Percentiles rank a stretch among this genome's conserved stretches.
Conservation (phyloP, 257 asterid species). For the Nyctanthes arbortristis region DNA sequence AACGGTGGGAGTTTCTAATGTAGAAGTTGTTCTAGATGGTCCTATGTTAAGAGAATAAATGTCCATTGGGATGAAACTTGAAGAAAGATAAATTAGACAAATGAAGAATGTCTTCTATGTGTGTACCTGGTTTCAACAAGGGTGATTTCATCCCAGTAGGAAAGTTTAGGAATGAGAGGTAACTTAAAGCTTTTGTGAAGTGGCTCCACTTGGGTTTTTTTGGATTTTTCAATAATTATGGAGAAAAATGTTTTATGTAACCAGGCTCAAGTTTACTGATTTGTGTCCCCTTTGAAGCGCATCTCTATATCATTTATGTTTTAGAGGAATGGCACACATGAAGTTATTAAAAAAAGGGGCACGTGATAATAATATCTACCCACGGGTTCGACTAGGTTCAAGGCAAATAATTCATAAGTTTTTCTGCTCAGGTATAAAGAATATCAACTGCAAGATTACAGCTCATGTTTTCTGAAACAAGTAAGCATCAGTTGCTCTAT, state of each 20-base stretch:
- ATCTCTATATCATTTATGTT: not conserved
- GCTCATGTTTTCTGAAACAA: conserved; percentile 88
- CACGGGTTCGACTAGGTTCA: not conserved
- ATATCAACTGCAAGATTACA: conserved; percentile 87
- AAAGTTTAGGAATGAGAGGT: not conserved
- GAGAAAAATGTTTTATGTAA: not conserved
- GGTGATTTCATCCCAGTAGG: not conserved
- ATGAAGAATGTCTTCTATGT: not conserved
- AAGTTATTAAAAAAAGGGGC: too few relatives aligned
- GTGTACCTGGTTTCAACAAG: not conserved
- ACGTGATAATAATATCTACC: not conserved
- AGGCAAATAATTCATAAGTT: not conserved
- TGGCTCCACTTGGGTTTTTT: not conserved
- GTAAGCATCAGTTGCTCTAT: conserved; percentile 36
- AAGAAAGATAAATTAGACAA: not conserved
- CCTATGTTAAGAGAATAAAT: not conserved
- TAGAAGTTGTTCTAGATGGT: not conserved
- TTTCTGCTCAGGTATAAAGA: conserved; percentile 69
- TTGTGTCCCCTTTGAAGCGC: not conserved
- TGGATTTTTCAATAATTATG: not conserved
- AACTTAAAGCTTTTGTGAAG: not conserved
- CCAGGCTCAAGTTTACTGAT: not conserved
- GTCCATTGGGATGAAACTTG: not conserved
- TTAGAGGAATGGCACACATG: not conserved
- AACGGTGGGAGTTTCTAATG: too few relatives aligned